Evolutionary conservation across 169 alveolate genomes (phyloP).

Genomic region (Eimeria acervulina): DNA sequence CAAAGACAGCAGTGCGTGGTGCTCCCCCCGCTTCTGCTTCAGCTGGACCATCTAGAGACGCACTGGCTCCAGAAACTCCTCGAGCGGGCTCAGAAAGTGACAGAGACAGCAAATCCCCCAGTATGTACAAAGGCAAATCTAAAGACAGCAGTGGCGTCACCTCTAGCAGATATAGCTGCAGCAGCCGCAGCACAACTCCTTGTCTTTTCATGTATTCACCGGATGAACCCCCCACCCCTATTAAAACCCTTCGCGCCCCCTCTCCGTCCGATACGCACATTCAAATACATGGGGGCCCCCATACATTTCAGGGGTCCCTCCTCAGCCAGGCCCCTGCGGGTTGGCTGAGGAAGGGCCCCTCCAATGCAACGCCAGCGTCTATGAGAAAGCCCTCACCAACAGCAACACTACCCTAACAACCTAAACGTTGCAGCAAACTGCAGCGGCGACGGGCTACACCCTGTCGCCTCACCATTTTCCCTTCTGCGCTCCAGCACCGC

Average conservation of each 20-base stretch:
- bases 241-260: too few relatives aligned
- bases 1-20: not conserved
- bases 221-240: too few relatives aligned
- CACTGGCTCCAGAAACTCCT: not conserved
- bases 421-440: not conserved
- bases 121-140: conserved; percentile 49
- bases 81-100: conserved; percentile 13
- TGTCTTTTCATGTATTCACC: too few relatives aligned
- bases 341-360: too few relatives aligned
- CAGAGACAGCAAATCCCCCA: conserved; percentile 53
- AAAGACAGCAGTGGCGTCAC: conserved; percentile 59
- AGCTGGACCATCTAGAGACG: not conserved
- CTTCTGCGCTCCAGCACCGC: not conserved
- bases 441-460: not conserved
- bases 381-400: not conserved
- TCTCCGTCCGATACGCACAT: too few relatives aligned
- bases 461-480: not conserved
- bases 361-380: not conserved
- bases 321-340: too few relatives aligned
- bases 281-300: too few relatives aligned
- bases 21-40: conserved; percentile 7
- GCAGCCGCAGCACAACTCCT: not conserved
- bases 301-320: too few relatives aligned
- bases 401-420: not conserved
- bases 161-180: conserved; percentile 77